phyloP scores from a whole-genome alignment of 352 stramenopile genomes.

The Phytophthora colocasiae region DNA sequence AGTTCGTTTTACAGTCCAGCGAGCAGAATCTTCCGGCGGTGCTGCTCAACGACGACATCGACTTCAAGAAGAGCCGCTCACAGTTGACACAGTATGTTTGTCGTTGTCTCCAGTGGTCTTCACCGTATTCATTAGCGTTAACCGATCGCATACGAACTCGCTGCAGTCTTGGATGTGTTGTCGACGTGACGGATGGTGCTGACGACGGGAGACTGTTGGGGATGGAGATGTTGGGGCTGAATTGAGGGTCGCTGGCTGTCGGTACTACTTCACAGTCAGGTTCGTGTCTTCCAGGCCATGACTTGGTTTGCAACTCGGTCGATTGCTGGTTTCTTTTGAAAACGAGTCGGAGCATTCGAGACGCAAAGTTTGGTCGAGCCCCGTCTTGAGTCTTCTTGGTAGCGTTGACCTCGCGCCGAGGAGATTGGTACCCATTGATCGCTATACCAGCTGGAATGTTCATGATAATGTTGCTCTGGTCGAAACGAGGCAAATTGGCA shows the following conservation, averaged over 20 bases:
- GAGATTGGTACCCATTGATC: background rate
- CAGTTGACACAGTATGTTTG: conserved; percentile 32
- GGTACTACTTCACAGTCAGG: background rate
- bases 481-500: conserved; percentile 8
- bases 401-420: background rate
- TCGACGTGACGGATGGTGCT: background rate
- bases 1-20: conserved; percentile 53
- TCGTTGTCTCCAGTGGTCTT: conserved; percentile 17
- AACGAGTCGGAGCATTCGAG: conserved; percentile 21
- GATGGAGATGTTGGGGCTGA: conserved; percentile 24
- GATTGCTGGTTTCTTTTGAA: background rate
- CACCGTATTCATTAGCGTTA: background rate
- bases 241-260: background rate
- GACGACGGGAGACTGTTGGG: background rate
- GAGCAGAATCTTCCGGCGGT: conserved; percentile 41
- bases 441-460: background rate
- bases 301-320: conserved; percentile 15
- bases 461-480: conserved; percentile 13
- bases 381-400: background rate
- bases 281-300: conserved; percentile 19
- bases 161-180: background rate
- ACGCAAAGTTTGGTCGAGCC: conserved; percentile 12
- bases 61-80: conserved; percentile 32
- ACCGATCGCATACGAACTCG: background rate
- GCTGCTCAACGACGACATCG: conserved; percentile 17